A percentile compares a stretch with the other conserved stretches of the same genome.
Evolutionary conservation across 2,329 filamentous ascomycete genomes (phyloP).

Genomic region (Colletotrichum musae): DNA sequence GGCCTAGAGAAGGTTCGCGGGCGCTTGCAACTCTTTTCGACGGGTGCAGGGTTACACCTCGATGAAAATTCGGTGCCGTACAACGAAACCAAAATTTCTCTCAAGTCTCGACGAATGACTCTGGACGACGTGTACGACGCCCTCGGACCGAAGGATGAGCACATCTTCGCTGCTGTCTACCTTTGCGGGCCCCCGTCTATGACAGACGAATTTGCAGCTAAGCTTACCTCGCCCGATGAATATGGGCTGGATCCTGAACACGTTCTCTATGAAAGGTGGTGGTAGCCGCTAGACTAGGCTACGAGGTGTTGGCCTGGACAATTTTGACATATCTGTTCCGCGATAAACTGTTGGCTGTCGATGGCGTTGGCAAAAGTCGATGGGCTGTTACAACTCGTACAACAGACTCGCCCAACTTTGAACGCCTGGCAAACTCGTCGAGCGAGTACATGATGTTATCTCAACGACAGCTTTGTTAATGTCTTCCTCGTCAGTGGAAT

Average conservation of each 20-base stretch:
- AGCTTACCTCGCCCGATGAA: conserved; percentile 53
- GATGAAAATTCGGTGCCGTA: not conserved
- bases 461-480: no score
- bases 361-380: no score
- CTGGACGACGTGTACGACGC: conserved; percentile 58
- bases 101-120: conserved; percentile 58
- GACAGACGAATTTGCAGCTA: conserved; percentile 76
- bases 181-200: conserved; percentile 78
- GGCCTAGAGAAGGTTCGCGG: conserved; percentile 55
- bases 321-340: no score
- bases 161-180: conserved; percentile 68
- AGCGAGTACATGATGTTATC: no score
- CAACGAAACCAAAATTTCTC: conserved; percentile 47
- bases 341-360: no score
- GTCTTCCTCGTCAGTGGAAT: no score
- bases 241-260: conserved; percentile 46
- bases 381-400: no score
- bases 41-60: conserved; percentile 44
- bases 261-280: conserved; percentile 57
- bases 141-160: conserved; percentile 51
- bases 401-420: no score
- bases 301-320: not conserved
- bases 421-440: no score
- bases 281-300: conserved; percentile 44
- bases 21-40: conserved; percentile 63